Percentiles rank a stretch among this genome's conserved stretches.
Evolutionary conservation across 2,329 filamentous ascomycete species (phyloP).

Genomic region (Ceratocystis harringtonii): DNA sequence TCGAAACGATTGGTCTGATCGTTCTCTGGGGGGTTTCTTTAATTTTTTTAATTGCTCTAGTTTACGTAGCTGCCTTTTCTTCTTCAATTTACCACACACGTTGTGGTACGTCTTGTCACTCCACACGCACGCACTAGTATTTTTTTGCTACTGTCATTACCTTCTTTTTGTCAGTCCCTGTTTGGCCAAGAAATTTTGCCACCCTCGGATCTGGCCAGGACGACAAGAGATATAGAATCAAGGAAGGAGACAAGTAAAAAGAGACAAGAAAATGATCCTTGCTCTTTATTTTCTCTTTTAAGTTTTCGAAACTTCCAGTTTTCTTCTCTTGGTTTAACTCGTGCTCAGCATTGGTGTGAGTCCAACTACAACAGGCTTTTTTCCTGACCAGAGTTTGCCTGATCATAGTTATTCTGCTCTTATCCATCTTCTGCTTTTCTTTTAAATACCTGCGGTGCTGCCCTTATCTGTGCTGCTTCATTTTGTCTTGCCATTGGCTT

Average conservation of each 20-base stretch:
- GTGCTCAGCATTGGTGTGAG: neutral
- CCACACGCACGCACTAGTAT: neutral
- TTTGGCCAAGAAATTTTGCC: neutral
- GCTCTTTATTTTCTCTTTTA: conserved; percentile 5
- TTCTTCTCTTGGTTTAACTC: neutral
- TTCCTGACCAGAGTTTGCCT: neutral
- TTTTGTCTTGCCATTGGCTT: neutral
- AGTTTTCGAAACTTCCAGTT: conserved; percentile 1
- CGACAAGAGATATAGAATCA: neutral
- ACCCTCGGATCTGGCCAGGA: neutral
- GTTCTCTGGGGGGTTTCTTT: too few species aligned
- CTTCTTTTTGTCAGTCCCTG: neutral
- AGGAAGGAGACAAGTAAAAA: too few species aligned
- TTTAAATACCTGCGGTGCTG: neutral
- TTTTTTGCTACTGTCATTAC: neutral
- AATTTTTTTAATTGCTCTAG: neutral
- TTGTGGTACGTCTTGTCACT: neutral
- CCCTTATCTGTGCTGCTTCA: neutral
- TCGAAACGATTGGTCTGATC: too few species aligned
- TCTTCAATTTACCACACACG: neutral
- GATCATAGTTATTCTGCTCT: neutral
- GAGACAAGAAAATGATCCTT: neutral
- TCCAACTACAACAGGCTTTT: neutral
- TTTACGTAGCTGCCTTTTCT: neutral
- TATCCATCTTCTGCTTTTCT: neutral